phyloP scores from a whole-genome alignment of 352 stramenopile species.

The Phytophthora vignae region DNA sequence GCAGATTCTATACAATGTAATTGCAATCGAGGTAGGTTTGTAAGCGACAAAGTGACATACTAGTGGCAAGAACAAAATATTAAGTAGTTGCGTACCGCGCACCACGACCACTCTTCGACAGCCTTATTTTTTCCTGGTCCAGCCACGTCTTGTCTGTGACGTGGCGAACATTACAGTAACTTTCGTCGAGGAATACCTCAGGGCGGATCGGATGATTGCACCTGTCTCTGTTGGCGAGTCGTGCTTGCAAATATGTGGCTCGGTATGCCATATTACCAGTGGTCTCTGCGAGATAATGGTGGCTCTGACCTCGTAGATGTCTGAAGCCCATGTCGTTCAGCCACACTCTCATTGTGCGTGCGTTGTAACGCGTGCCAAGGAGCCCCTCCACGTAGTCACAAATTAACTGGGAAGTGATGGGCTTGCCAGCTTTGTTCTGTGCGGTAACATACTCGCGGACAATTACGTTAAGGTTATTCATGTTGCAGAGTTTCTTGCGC shows the following conservation, averaged over 20 bases:
- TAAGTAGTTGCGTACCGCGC: too few relatives aligned
- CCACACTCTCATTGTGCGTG: not conserved
- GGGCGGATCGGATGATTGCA: not conserved
- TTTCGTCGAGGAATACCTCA: constrained; percentile 33
- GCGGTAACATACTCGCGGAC: constrained; percentile 10
- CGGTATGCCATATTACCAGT: constrained; percentile 7
- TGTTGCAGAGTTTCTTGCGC: not conserved
- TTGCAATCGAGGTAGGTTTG: too few relatives aligned
- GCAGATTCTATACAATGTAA: too few relatives aligned
- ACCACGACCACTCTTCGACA: too few relatives aligned
- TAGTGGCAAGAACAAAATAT: too few relatives aligned
- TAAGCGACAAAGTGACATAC: too few relatives aligned
- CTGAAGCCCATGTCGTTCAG: constrained; percentile 12
- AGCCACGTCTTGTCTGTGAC: not conserved
- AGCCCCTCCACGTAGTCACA: constrained; percentile 1
- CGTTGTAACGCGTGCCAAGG: not conserved
- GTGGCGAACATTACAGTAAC: constrained; percentile 30
- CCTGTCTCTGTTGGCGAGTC: not conserved
- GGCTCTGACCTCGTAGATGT: not conserved
- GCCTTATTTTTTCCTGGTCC: not conserved
- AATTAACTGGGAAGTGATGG: constrained; percentile 1
- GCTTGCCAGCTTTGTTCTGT: constrained; percentile 12
- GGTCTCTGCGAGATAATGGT: constrained; percentile 9
- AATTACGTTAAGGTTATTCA: constrained; percentile 4
- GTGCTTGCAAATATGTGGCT: constrained; percentile 8